phyloP scores from a whole-genome alignment of 164 flowering plant genomes.

The Kingdonia uniflora region DNA sequence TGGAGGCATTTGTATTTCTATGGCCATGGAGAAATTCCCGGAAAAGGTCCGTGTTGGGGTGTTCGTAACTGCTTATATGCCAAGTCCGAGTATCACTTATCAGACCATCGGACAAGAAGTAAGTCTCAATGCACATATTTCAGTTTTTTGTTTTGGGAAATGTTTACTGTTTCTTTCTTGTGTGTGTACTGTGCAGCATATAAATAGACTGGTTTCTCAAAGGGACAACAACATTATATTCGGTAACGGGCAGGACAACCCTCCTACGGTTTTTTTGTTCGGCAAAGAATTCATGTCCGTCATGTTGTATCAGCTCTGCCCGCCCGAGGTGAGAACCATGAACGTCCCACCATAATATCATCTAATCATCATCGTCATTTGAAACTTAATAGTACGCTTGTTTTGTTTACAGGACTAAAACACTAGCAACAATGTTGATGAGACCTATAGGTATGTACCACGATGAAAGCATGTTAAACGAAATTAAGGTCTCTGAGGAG shows the following conservation, averaged over 20 bases:
- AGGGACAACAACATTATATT: conserved; percentile 2
- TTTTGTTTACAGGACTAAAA: conserved; percentile 5
- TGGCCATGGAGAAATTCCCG: conserved; percentile 23
- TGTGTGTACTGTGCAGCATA: not conserved
- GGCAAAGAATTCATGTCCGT: conserved; percentile 21
- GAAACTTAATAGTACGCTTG: not conserved
- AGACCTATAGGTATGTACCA: not conserved
- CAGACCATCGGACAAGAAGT: not conserved
- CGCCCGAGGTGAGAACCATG: not conserved
- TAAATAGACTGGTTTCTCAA: not conserved
- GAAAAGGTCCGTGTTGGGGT: conserved; percentile 17
- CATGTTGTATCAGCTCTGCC: conserved; percentile 9
- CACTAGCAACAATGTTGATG: conserved; percentile 9
- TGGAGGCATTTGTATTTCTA: conserved; percentile 17
- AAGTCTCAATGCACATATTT: not conserved
- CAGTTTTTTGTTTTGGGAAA: not conserved
- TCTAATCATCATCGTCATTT: not conserved
- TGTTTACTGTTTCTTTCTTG: not conserved
- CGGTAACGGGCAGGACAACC: conserved; percentile 17
- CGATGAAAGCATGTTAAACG: not conserved
- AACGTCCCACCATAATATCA: not conserved
- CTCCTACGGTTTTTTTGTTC: conserved; percentile 20
- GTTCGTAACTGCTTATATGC: conserved; percentile 24
- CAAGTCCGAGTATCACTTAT: conserved; percentile 7
- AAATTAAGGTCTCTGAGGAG: conserved; percentile 2